A percentile compares a stretch with the other conserved stretches of the same genome.
Conservation (phyloP, 352 stramenopile genomes). For the Peronospora farinosa region DNA sequence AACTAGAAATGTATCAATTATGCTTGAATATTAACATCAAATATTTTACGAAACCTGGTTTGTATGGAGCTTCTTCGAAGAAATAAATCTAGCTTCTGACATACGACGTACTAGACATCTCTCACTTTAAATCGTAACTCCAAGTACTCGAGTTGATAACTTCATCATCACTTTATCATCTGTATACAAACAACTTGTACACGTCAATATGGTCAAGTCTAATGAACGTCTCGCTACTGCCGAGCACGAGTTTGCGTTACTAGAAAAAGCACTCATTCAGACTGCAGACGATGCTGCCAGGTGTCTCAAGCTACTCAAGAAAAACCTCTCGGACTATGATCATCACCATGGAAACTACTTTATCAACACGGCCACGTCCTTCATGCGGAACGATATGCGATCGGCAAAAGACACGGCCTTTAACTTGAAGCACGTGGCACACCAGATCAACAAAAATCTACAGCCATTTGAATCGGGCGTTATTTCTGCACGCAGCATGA, state of each 20-base stretch:
- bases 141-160: background rate
- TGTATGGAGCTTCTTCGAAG: no score
- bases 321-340: slow-evolving; percentile 18
- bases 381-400: slow-evolving; percentile 19
- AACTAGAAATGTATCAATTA: no score
- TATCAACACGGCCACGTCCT: slow-evolving; percentile 21
- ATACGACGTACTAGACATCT: background rate
- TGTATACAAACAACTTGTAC: background rate
- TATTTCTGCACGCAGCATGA: slow-evolving; percentile 15
- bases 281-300: slow-evolving; percentile 17
- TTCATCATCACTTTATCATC: no score
- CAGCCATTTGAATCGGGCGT: slow-evolving; percentile 13
- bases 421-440: slow-evolving; percentile 8
- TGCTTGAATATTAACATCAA: no score
- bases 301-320: slow-evolving; percentile 18
- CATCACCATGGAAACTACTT: slow-evolving; percentile 16
- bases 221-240: background rate
- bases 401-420: slow-evolving; percentile 18
- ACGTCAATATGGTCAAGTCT: background rate
- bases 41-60: no score
- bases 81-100: no score
- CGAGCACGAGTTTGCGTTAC: slow-evolving; percentile 15
- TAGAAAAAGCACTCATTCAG: slow-evolving; percentile 15
- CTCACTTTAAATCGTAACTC: background rate
- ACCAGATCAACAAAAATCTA: slow-evolving; percentile 16